phyloP scores from a whole-genome alignment of 2,329 filamentous ascomycete genomes.

The Tothia fuscella region DNA sequence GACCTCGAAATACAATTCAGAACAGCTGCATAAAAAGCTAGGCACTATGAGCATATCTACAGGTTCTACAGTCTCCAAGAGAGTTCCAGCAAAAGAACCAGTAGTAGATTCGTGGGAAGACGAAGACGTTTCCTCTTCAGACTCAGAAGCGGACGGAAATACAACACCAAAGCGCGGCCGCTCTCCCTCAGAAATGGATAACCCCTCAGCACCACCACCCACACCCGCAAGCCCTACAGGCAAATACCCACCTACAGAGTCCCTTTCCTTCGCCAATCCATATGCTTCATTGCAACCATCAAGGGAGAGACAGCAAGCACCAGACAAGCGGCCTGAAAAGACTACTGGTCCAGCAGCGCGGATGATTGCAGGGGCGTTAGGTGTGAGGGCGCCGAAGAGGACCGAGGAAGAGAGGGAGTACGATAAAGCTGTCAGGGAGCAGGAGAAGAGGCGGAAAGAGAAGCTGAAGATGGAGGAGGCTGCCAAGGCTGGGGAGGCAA shows the following conservation, averaged over 20 bases:
- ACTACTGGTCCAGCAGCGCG: conserved; percentile 82
- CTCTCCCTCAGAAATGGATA: conserved; percentile 54
- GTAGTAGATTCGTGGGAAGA: conserved; percentile 70
- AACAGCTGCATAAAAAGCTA: conserved; percentile 26
- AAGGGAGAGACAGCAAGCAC: conserved; percentile 1
- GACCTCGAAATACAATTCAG: conserved; percentile 13
- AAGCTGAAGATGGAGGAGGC: conserved; percentile 59
- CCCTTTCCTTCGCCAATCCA: conserved; percentile 10
- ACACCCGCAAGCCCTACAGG: conserved; percentile 12
- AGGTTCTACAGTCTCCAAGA: background rate
- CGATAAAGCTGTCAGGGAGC: conserved; percentile 68
- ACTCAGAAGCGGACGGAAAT: conserved; percentile 21
- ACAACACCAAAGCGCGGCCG: conserved; percentile 19
- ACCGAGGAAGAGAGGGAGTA: conserved; percentile 86
- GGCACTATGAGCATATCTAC: conserved; percentile 21
- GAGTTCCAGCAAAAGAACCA: conserved; percentile 12
- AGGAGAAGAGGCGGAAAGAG: conserved; percentile 67
- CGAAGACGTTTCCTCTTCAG: conserved; percentile 38
- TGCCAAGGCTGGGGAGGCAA: conserved; percentile 49
- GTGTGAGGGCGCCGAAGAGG: conserved; percentile 64
- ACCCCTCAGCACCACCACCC: conserved; percentile 13
- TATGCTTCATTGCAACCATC: conserved; percentile 2
- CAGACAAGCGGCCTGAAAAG: conserved; percentile 55
- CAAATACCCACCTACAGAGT: conserved; percentile 13
- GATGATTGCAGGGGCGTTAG: conserved; percentile 80